phyloP scores from a whole-genome alignment of 1,139 yeast species.

The Pichia sp. region DNA sequence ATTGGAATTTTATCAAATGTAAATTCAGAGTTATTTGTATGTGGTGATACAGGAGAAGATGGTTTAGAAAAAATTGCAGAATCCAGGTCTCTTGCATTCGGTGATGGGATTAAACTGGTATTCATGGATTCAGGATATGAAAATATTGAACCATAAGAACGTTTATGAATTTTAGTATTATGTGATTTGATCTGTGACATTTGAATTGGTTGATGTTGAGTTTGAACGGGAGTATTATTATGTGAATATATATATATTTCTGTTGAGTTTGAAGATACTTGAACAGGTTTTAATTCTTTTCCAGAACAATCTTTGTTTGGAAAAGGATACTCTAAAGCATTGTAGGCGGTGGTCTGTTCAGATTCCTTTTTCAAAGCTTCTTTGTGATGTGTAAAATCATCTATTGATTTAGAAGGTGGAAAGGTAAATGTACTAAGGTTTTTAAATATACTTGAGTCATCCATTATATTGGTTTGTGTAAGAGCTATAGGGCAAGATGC shows the following conservation, averaged over 20 bases:
- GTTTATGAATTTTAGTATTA: background rate
- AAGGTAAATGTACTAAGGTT: constrained; percentile 6
- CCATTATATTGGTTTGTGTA: background rate
- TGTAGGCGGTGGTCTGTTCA: background rate
- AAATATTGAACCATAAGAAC: background rate
- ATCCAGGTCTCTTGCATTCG: background rate
- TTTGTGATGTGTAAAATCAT: background rate
- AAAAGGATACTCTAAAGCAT: background rate
- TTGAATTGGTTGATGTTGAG: too few species aligned
- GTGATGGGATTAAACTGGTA: background rate
- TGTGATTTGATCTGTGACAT: background rate
- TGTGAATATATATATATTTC: background rate
- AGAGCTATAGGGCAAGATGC: too few species aligned
- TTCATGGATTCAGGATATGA: background rate
- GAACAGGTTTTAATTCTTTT: background rate
- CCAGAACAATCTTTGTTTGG: background rate
- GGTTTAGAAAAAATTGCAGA: background rate
- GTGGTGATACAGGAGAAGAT: background rate
- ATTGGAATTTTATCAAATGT: background rate
- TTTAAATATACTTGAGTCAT: background rate
- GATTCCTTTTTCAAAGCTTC: background rate
- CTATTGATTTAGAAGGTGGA: background rate
- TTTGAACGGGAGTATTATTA: too few species aligned
- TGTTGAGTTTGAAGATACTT: background rate
- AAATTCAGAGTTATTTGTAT: background rate